A percentile compares a stretch with the other conserved stretches of the same genome.
Evolutionary conservation across 2,329 filamentous ascomycete species (phyloP).

Genomic region (Cladosporium austrohemisphaericum): DNA sequence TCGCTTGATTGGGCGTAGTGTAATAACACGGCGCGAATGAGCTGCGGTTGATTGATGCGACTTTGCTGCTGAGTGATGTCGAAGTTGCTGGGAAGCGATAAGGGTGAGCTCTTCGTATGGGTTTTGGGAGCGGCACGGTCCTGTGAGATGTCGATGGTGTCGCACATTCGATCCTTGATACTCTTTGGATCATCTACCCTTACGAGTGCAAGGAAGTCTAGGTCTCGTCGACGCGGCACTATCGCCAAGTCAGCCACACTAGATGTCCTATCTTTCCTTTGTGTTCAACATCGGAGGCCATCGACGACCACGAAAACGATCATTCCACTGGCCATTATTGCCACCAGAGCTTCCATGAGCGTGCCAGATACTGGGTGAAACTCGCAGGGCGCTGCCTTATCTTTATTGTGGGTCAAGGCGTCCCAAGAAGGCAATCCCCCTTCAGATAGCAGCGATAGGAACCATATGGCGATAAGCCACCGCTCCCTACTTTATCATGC

Average conservation of each 20-base stretch:
- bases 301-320: background rate
- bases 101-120: background rate
- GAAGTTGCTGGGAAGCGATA: background rate
- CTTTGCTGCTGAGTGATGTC: background rate
- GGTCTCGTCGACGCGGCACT: background rate
- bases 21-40: background rate
- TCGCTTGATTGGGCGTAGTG: background rate
- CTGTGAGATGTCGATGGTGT: background rate
- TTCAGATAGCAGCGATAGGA: conserved; percentile 12
- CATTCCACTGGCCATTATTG: background rate
- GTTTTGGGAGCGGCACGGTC: background rate
- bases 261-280: no score
- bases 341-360: background rate
- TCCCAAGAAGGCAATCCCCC: background rate
- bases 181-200: no score
- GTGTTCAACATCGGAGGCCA: background rate
- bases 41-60: background rate
- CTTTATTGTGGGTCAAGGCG: conserved; percentile 12
- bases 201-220: background rate
- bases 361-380: background rate
- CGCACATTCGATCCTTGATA: background rate
- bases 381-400: conserved; percentile 11
- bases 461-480: conserved; percentile 4
- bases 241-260: background rate
- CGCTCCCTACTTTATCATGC: background rate